Base-by-base conservation (phyloP, 495 filamentous ascomycete species). In the Penicillium ucsense region DNA sequence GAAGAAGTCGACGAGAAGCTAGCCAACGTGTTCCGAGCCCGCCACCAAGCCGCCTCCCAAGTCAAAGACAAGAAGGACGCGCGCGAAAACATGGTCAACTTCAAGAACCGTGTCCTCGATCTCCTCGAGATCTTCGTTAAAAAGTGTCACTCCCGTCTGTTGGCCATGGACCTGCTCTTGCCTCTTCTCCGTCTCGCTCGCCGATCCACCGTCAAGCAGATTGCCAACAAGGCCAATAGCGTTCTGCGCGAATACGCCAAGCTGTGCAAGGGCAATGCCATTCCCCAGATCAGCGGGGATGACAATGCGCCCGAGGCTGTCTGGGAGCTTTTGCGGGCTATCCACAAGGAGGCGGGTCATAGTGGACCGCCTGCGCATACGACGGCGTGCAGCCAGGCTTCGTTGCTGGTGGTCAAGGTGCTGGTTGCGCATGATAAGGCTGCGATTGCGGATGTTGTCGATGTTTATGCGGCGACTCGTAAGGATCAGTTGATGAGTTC, bases 71-170 rank as follows among this genome's bases (percentile, higher is more conserved):
- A 83, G 48, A 88, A 85, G 60, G 84, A 87, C 48, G 88, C 92
- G 39, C 88, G 86, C 56, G 85, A 91, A 46, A 86, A 76, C n/a
- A 86, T 97, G 56, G 68, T 92, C 53, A 88, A 91, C 66, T 95
- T 97, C 79, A 98, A 98, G 73, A 85, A 84, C 68, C 84, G 89
- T 34, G 82, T 96, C 6, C 70, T 98, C 9, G 92, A 97, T 56
- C 71, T 97, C 1, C 74, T 97, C 27, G 78, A 85, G 50, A 85
- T 94, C 50, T 97, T 84, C 63, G 74, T 90, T 50, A 94, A 88
- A 63, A 82, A 87, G 51, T 78, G 88, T 62, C 80, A 86, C 41
- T 63, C 74, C 8, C 82, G 82, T 43, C 59, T 77, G 0, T 70
- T 88, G 0, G 75, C 81, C 0, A 75, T 94, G 36, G 73, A 79